phyloP scores from a whole-genome alignment of 495 filamentous ascomycete genomes.

The Lepidopterella palustris region DNA sequence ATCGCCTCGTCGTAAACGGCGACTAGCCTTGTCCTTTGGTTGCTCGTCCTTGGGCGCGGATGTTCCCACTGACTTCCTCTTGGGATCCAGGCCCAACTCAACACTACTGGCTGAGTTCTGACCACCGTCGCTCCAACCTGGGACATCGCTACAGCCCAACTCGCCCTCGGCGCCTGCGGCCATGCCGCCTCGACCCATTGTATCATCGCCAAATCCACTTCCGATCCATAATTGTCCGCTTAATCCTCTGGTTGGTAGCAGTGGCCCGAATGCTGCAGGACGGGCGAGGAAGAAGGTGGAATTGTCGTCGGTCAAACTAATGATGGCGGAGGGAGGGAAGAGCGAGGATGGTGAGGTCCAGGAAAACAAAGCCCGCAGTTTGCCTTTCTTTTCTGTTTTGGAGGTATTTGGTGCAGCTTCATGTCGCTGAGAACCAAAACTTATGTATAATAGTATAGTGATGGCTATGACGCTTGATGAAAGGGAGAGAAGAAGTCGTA shows the following conservation, averaged over 20 bases:
- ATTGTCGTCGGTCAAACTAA: conserved; percentile 95
- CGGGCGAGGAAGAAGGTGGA: conserved; percentile 91
- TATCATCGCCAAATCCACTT: conserved; percentile 78
- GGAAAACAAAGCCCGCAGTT: conserved; percentile 51
- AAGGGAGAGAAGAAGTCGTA: conserved; percentile 38
- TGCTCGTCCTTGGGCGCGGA: neutral
- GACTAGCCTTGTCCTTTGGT: neutral
- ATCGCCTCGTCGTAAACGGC: conserved; percentile 2
- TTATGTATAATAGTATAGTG: conserved; percentile 32
- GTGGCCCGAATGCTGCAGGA: conserved; percentile 87
- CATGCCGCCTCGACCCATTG: conserved; percentile 51
- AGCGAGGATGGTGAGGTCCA: conserved; percentile 67
- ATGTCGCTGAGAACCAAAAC: conserved; percentile 10
- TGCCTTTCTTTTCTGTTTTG: conserved; percentile 11
- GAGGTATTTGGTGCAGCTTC: conserved; percentile 2
- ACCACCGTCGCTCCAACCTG: conserved; percentile 62
- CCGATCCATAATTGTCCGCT: conserved; percentile 87
- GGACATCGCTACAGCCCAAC: conserved; percentile 96
- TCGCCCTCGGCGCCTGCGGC: conserved; percentile 63
- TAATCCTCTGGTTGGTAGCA: conserved; percentile 65
- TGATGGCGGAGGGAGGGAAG: conserved; percentile 89
- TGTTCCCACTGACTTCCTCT: conserved; percentile 4
- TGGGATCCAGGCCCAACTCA: conserved; percentile 3
- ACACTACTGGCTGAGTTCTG: conserved; percentile 4
- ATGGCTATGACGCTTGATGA: conserved; percentile 30